Conservation (phyloP, 345 rosid species). For the Hypericum androsaemum region DNA sequence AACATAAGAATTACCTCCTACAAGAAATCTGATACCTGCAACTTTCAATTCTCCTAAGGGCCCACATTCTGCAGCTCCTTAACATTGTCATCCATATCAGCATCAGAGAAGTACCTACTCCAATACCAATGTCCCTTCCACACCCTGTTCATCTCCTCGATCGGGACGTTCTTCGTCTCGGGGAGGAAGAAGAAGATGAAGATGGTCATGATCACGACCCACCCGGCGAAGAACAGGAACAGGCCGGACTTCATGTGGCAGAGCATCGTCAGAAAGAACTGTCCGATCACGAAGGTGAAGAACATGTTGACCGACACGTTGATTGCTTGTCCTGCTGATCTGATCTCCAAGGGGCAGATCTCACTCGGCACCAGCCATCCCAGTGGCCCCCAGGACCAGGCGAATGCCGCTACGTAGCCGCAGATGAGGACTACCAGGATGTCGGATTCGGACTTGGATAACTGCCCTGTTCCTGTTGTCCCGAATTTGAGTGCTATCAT, state of each 20-base stretch:
- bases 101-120: not conserved
- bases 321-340: slow-evolving; percentile 6
- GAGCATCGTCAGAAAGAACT: slow-evolving; percentile 4
- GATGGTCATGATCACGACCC: not conserved
- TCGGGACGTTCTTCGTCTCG: slow-evolving; percentile 5
- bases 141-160: slow-evolving; percentile 4
- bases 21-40: too few relatives aligned
- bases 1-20: too few relatives aligned
- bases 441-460: not conserved
- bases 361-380: slow-evolving; percentile 7
- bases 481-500: slow-evolving; percentile 1
- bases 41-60: too few relatives aligned
- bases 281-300: slow-evolving; percentile 5
- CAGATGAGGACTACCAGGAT: not conserved
- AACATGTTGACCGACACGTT: slow-evolving; percentile 4
- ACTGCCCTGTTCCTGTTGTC: not conserved
- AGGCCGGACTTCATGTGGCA: slow-evolving; percentile 1
- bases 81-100: not conserved
- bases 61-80: not conserved
- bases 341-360: slow-evolving; percentile 1
- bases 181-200: slow-evolving; percentile 5
- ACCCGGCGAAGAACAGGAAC: slow-evolving; percentile 4
- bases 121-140: not conserved
- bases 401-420: not conserved
- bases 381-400: slow-evolving; percentile 8